Percentiles rank a stretch among this genome's conserved stretches.
These are phyloP conservation scores for Barnettozyma sucrosica DNA, from an alignment of 805 yeast species.

Conservation along the genomic window DNA sequence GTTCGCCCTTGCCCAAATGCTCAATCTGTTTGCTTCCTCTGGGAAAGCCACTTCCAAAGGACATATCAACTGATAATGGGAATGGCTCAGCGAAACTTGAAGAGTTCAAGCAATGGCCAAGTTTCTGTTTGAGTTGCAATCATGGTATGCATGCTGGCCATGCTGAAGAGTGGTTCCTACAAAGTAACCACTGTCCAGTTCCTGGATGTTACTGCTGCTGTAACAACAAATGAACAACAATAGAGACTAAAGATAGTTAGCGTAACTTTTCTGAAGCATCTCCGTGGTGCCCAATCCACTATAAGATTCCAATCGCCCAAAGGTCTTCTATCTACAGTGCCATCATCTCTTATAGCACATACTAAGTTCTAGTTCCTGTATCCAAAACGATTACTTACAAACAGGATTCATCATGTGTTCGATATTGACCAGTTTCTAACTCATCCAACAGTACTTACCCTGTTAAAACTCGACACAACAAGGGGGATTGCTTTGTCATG, in stretches of 20 bases:
- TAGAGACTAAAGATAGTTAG: neutral
- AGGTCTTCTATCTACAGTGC: no score
- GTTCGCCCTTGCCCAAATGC: conserved; percentile 82
- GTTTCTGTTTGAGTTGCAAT: conserved; percentile 84
- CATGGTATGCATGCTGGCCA: conserved; percentile 95
- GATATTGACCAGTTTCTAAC: no score
- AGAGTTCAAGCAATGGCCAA: conserved; percentile 73
- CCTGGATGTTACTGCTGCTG: conserved; percentile 89
- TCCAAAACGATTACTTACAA: no score
- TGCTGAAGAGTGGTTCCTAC: conserved; percentile 92
- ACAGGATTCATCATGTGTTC: no score
- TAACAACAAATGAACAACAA: conserved; percentile 40
- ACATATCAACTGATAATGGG: conserved; percentile 8
- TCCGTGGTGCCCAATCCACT: no score
- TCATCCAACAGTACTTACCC: no score
- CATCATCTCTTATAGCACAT: no score
- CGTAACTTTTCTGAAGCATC: neutral
- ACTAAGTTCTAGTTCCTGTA: no score
- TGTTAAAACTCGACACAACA: no score
- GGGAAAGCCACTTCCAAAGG: conserved; percentile 55
- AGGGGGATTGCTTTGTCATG: no score
- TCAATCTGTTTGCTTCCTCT: conserved; percentile 79
- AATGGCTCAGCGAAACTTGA: conserved; percentile 17
- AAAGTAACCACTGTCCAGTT: conserved; percentile 85
- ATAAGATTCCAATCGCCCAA: no score